Evolutionary conservation across 306 rosid species (phyloP), one percentile per base, ranked within the genome.

Genomic region (Dryas alaskensis): DNA sequence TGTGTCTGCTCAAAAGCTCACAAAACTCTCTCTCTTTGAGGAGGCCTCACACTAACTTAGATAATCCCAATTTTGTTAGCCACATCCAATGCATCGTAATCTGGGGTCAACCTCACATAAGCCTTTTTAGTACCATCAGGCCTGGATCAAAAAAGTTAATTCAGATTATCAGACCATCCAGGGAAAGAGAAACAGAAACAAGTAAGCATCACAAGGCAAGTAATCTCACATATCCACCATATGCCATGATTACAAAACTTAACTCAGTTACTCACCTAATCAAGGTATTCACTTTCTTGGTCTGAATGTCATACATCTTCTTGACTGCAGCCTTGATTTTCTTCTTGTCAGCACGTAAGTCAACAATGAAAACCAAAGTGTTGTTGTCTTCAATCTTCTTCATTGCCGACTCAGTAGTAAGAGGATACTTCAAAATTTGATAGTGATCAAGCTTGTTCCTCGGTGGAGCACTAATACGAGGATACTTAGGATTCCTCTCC

Each of bases 41-140:
- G 4, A 44, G 39, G 70, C 73, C 65, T 60, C 19, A 64, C 70
- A 10, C 78, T 14, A 50, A 1, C 66, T 88, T 88, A 92, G 82
- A 92, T 92, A 31, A 92, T 89, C 6, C 97, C 97, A 55, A 92
- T 92, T 82, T 92, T 92, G 96, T 92, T 92, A 40, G 97, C 96
- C 14, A 89, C 96, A 64, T 92, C 97, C 79, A 92, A 72, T 3
- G 97, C 97, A 79, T 92, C 97, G 9, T 78, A 88, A 70, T 92
- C 97, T 7, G 92, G 97, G 13, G 96, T 89, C 90, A 92, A 78
- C 80, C 92, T 82, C 3, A 92, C 97, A 79, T 89, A 92, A 2
- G 97, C 97, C 86, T 92, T 92, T 86, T 92, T 92, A 76, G 96
- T 89, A 64, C 97, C 97, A 86, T 92, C 96, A 2, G 96, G 97